Evolutionary conservation across 2,329 filamentous ascomycete genomes (phyloP), one percentile per base, ranked within the genome.

Genomic region (Blastomyces percursus): DNA sequence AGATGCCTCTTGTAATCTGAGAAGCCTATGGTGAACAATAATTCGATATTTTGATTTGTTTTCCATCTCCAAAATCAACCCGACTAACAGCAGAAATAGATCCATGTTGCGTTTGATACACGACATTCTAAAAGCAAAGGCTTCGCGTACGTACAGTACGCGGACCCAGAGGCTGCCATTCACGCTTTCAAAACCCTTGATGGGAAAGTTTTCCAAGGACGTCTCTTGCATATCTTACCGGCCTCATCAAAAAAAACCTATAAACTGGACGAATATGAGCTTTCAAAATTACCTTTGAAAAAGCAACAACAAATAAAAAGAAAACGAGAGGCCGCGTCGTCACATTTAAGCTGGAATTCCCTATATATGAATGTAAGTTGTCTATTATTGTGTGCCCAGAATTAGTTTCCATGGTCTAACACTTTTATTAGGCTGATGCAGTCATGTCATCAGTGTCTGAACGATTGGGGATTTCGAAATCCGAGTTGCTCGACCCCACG

Each of bases 1-100:
- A 99, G 93, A 97, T 96, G 90, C 90, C 89, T 92, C 86, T 91
- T 88, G 78, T 81, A 80, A 84, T 86, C 91, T 94, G 88, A 92
- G 78, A 68, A 75, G 73, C 69, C 70, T 67, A 62, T 65, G 69
- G 72, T 66, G 67, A 69, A 69, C 68, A 67, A 62, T 65, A 60
- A 66, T 71, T 67, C 67, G 62, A 64, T 61, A 61, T 66, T 66
- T 19, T 69, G 64, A 66, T 63, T 64, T 60, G 63, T 48, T 67
- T 51, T 60, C 63, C 52, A 52, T 32, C 61, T 16, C 32, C 30
- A 54, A 12, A 42, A 44, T 51, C 9, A 42, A 42, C 11, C 35
- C 30, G 5, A 55, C 56, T 61, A 54, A 63, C 61, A 30, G 62
- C 60, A 54, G 52, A 51, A 54, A 66, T 60, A 99, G 94, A 86